Evolutionary conservation across 352 stramenopile species (phyloP).

Genomic region (Phytophthora palmivora): DNA sequence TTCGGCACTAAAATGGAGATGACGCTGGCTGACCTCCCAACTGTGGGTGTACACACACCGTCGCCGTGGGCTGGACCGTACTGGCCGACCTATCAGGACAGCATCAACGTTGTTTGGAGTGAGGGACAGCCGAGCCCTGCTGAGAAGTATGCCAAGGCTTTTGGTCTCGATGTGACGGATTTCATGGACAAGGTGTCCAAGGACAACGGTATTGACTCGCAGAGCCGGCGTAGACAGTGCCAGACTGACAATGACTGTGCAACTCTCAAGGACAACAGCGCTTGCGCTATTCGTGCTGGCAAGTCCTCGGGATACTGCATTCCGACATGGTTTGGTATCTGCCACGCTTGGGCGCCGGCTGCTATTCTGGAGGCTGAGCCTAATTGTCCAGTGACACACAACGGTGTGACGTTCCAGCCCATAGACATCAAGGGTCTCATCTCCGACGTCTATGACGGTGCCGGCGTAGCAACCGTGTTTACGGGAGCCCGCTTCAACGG

Average conservation of each 20-base stretch:
- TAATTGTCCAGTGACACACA: constrained; percentile 43
- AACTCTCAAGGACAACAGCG: constrained; percentile 15
- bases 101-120: constrained; percentile 55
- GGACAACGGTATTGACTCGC: constrained; percentile 33
- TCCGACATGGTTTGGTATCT: constrained; percentile 53
- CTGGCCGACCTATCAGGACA: constrained; percentile 64
- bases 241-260: constrained; percentile 27
- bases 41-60: constrained; percentile 13
- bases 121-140: constrained; percentile 26
- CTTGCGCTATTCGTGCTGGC: constrained; percentile 36
- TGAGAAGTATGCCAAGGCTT: constrained; percentile 57
- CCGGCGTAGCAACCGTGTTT: constrained; percentile 40
- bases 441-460: constrained; percentile 45
- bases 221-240: constrained; percentile 22
- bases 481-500: constrained; percentile 47
- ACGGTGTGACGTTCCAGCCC: constrained; percentile 50
- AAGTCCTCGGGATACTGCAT: constrained; percentile 49
- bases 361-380: constrained; percentile 49
- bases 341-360: constrained; percentile 48
- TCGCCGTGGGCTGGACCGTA: constrained; percentile 58
- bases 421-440: constrained; percentile 53
- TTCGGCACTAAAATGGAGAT: constrained; percentile 33
- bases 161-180: constrained; percentile 38
- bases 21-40: constrained; percentile 29
- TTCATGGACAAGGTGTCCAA: constrained; percentile 41